Percentiles rank a stretch among this genome's conserved stretches.
Conservation (phyloP, 2,329 filamentous ascomycete species). For the Sporothrix pallida region DNA sequence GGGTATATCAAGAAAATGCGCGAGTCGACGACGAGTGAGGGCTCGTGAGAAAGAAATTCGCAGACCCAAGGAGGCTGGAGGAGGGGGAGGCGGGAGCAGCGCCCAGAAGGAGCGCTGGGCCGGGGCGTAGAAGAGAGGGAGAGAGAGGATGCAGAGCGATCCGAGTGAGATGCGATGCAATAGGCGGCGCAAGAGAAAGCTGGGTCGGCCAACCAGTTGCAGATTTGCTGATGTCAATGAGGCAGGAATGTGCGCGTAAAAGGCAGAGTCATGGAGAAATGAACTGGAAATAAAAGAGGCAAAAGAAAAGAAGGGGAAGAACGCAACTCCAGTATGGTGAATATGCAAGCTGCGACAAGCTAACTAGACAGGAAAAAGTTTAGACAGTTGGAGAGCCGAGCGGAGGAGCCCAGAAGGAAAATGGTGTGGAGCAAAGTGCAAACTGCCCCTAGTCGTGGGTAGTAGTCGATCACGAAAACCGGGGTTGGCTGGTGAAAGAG, state of each 20-base stretch:
- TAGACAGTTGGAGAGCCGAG: constrained; percentile 26
- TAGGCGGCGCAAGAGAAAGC: constrained; percentile 4
- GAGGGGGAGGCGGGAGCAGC: not conserved
- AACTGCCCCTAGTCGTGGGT: not conserved
- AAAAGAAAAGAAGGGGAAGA: not conserved
- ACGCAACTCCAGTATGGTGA: constrained; percentile 9
- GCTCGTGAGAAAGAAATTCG: constrained; percentile 7
- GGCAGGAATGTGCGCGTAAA: constrained; percentile 14
- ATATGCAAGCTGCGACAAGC: constrained; percentile 15
- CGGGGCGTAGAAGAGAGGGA: not conserved
- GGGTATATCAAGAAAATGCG: not conserved
- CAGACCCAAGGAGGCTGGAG: not conserved
- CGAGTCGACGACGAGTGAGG: not conserved
- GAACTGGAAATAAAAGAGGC: not conserved
- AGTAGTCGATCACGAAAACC: constrained; percentile 30
- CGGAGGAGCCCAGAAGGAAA: constrained; percentile 17
- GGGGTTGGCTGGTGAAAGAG: constrained; percentile 24
- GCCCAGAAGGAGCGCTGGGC: no score
- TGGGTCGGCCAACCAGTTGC: constrained; percentile 1
- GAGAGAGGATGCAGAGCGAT: not conserved
- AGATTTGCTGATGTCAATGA: not conserved
- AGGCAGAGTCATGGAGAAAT: not conserved
- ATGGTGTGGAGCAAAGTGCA: constrained; percentile 29
- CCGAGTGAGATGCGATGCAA: not conserved
- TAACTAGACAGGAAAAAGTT: constrained; percentile 22